A percentile compares a stretch with the other conserved stretches of the same genome.
Conservation (phyloP, 176 grass and related monocot species). For the Panicum miliaceum region DNA sequence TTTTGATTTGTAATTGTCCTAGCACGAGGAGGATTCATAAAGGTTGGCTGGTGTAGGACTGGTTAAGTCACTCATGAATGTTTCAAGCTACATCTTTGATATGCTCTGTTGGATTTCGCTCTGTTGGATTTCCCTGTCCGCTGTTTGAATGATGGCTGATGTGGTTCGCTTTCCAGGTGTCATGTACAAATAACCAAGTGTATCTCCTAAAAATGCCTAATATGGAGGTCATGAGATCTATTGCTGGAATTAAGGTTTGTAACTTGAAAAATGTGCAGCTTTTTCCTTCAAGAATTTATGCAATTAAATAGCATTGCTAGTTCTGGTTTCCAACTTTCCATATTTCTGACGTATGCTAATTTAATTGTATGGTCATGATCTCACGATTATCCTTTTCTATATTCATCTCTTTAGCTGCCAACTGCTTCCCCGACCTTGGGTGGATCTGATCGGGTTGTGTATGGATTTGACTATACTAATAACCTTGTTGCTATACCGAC, state of each 20-base stretch:
- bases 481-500: conserved; percentile 77
- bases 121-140: not conserved
- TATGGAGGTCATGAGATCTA: conserved; percentile 87
- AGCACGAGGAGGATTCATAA: conserved; percentile 1
- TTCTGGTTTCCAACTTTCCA: not conserved
- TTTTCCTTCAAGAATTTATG: not conserved
- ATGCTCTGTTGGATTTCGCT: conserved; percentile 11
- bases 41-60: not conserved
- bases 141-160: conserved; percentile 11
- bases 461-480: conserved; percentile 71
- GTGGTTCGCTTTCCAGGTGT: conserved; percentile 61
- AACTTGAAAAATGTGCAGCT: conserved; percentile 26
- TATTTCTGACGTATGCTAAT: conserved; percentile 9
- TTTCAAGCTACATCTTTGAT: conserved; percentile 30
- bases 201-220: conserved; percentile 92
- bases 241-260: conserved; percentile 93
- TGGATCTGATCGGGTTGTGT: conserved; percentile 30
- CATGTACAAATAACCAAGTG: conserved; percentile 76
- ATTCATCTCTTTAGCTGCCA: conserved; percentile 60
- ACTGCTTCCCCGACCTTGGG: conserved; percentile 36
- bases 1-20: not conserved
- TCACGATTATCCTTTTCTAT: conserved; percentile 30
- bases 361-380: conserved; percentile 27
- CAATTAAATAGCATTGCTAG: conserved; percentile 2
- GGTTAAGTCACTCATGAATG: not conserved